Evolutionary conservation across 148 eudicot genomes (phyloP).

Genomic region (Rhododendron williamsianum): DNA sequence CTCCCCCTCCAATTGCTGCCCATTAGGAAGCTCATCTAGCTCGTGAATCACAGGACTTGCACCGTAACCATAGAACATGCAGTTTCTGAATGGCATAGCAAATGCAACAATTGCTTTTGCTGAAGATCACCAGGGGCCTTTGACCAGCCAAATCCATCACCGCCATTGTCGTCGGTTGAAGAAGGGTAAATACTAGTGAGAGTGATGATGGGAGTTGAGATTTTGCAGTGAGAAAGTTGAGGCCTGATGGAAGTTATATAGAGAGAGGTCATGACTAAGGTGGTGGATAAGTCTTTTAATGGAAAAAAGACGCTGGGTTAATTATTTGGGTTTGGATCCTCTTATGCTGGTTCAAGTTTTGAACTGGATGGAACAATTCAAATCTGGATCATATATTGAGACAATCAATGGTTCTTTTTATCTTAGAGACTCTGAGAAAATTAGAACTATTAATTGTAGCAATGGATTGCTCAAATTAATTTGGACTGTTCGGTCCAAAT

Average conservation of each 20-base stretch:
- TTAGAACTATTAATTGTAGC: too few species aligned
- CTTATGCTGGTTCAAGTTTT: too few species aligned
- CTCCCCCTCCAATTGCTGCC: conserved; percentile 49
- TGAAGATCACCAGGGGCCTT: conserved; percentile 51
- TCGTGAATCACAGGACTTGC: conserved; percentile 30
- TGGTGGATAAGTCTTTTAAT: background rate
- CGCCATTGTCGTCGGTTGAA: background rate
- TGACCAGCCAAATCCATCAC: background rate
- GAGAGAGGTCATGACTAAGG: background rate
- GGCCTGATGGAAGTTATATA: conserved; percentile 9
- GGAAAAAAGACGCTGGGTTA: background rate
- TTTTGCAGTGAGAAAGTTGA: background rate
- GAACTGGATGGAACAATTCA: too few species aligned
- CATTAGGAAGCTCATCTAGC: conserved; percentile 57
- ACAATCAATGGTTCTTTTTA: too few species aligned
- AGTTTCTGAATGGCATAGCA: conserved; percentile 53
- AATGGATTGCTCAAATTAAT: too few species aligned
- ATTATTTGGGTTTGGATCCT: background rate
- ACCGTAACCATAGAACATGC: conserved; percentile 55
- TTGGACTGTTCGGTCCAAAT: too few species aligned
- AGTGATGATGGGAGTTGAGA: background rate
- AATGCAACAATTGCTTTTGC: conserved; percentile 66
- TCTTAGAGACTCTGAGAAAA: too few species aligned
- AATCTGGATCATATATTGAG: too few species aligned
- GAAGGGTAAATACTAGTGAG: background rate